Percentiles rank a stretch among this genome's conserved stretches.
Evolutionary conservation across 495 filamentous ascomycete genomes (phyloP).

Genomic region (Penicillium atrosanguineum): DNA sequence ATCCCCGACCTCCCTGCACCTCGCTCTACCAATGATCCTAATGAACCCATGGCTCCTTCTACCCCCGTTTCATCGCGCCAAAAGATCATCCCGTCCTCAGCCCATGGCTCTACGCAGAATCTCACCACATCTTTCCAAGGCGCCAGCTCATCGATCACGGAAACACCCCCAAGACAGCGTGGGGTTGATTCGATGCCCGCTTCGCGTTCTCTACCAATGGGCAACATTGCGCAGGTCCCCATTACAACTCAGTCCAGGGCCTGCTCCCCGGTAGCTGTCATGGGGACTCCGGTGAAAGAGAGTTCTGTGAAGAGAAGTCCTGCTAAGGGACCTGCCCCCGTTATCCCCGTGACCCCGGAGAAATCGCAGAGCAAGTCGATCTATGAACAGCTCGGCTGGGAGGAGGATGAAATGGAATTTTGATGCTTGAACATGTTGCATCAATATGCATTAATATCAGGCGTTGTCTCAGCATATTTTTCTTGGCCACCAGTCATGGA

Average conservation of each 20-base stretch:
- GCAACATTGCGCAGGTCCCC: constrained; percentile 3
- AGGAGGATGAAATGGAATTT: constrained; percentile 59
- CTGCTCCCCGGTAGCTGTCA: constrained; percentile 15
- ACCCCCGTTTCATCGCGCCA: constrained; percentile 35
- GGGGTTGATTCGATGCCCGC: constrained; percentile 6
- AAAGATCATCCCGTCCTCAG: constrained; percentile 7
- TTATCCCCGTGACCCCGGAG: constrained; percentile 39
- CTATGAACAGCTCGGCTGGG: constrained; percentile 75
- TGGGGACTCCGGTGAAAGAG: constrained; percentile 26
- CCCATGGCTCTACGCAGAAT: constrained; percentile 11
- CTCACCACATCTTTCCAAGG: constrained; percentile 10
- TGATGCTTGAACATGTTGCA: constrained; percentile 6
- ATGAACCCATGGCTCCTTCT: constrained; percentile 24
- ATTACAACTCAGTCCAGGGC: constrained; percentile 5
- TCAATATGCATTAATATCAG: constrained; percentile 1
- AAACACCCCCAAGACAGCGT: constrained; percentile 40
- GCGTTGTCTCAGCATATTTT: constrained; percentile 7
- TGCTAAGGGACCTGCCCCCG: not conserved
- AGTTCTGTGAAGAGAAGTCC: not conserved
- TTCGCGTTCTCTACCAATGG: constrained; percentile 8
- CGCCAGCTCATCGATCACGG: constrained; percentile 30
- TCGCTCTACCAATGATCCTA: constrained; percentile 16
- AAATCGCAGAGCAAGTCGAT: constrained; percentile 51
- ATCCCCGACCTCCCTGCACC: constrained; percentile 41
- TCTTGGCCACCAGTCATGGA: not conserved